Evolutionary conservation across 805 yeast species (phyloP), one percentile per base, ranked within the genome.

Genomic region (Pichia insulana): DNA sequence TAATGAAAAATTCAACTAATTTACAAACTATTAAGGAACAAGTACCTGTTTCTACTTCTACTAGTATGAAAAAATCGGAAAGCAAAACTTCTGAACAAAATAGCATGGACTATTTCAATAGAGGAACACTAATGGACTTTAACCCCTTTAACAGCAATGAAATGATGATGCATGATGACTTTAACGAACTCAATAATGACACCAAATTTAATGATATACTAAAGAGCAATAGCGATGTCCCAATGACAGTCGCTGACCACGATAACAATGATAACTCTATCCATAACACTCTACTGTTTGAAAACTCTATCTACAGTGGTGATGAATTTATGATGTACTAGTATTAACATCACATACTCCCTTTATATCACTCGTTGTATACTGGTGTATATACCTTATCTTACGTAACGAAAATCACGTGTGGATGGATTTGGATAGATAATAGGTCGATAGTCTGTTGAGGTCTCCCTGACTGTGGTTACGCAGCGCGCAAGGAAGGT

Each of bases 261-360:
- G 22, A 32, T 10, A 16, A 32, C 35, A 32, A 32, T 11, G 18
- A 32, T 12, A 11, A 32, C 19, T 11, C 35, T 7, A 7, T 18
- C 18, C 13, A 28, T 6, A 11, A 12, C 13, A 28, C 31, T 28
- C 31, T 28, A 5, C 13, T 28, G 15, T 28, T 28, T 28, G 31
- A 28, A 11, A 31, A 35, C 30, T 30, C 39, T 13, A 28, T 40
- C 20, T 36, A 40, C 18, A 38, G 35, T 22, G 17, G 25, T 20
- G 43, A 40, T 28, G 43, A 40, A 15, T 40, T 40, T 35, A 40
- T 40, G 43, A 34, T 40, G 15, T 40, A 40, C 36, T 40, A n/a
- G 10, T n/a, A 6, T 12, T 5, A 8, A 5, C 25, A 8, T 7
- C 19, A n/a, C 37, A 17, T 18, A 32, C 41, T 8, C 25, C 25